These are phyloP conservation scores for Ogataea corticis DNA, from an alignment of 805 yeast genomes.

Conservation along the genomic window DNA sequence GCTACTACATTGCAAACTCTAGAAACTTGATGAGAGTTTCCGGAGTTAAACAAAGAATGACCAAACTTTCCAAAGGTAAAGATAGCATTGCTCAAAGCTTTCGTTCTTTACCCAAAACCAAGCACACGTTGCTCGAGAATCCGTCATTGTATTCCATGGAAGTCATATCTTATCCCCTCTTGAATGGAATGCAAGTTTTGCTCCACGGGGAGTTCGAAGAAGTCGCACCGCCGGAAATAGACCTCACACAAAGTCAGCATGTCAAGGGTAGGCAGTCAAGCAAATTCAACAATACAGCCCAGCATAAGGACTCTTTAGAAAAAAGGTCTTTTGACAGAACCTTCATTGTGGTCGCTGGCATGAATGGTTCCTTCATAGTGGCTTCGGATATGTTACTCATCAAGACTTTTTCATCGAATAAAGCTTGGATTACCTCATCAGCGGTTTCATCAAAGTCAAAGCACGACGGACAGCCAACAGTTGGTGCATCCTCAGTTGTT, in stretches of 20 bases:
- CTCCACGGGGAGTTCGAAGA: conserved; percentile 88
- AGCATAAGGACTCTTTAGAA: conserved; percentile 38
- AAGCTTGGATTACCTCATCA: conserved; percentile 51
- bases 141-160: conserved; percentile 78
- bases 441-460: conserved; percentile 1
- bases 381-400: conserved; percentile 82
- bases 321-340: conserved; percentile 84
- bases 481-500: not conserved
- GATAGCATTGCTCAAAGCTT: conserved; percentile 64
- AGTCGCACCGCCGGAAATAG: conserved; percentile 49
- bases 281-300: conserved; percentile 25
- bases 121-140: conserved; percentile 63
- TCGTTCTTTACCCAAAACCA: conserved; percentile 70
- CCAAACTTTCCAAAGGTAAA: conserved; percentile 67
- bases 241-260: conserved; percentile 1
- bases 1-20: conserved; percentile 69
- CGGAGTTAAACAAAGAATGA: conserved; percentile 51
- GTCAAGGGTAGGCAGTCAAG: conserved; percentile 19
- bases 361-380: conserved; percentile 69
- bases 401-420: conserved; percentile 55
- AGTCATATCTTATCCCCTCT: conserved; percentile 65
- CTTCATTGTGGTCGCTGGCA: conserved; percentile 70
- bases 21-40: conserved; percentile 72
- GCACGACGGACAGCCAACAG: not conserved
- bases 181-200: conserved; percentile 74